phyloP scores from a whole-genome alignment of 225 moss, liverwort and hornwort species.

The Takakia lepidozioides region DNA sequence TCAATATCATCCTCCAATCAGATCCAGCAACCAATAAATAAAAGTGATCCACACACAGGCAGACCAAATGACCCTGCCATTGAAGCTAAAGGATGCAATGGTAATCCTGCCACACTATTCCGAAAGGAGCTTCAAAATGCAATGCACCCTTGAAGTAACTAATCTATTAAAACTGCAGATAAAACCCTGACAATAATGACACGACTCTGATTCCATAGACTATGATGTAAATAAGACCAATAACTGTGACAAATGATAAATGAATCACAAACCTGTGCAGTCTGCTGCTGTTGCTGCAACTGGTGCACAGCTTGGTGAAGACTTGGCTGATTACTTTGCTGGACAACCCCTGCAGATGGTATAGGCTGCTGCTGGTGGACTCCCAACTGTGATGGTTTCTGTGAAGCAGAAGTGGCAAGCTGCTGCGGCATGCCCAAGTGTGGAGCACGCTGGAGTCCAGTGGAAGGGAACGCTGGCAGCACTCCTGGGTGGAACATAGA shows the following conservation, averaged over 20 bases:
- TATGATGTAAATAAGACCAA: conserved; percentile 12
- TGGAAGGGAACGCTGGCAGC: conserved; percentile 17
- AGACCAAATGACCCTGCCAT: no score
- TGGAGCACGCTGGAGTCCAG: conserved; percentile 6
- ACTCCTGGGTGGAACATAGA: conserved; percentile 29
- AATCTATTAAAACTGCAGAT: neutral
- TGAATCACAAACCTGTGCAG: conserved; percentile 16
- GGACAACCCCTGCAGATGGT: conserved; percentile 34
- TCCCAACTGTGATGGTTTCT: conserved; percentile 10
- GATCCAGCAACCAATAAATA: no score
- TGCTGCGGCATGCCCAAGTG: conserved; percentile 19
- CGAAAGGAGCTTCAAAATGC: neutral
- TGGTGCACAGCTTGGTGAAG: conserved; percentile 63
- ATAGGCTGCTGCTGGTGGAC: conserved; percentile 23
- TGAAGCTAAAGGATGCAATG: no score
- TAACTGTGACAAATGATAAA: conserved; percentile 1
- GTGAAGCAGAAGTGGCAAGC: conserved; percentile 13
- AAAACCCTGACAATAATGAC: neutral
- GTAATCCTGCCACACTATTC: no score
- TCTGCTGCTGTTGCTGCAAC: conserved; percentile 57
- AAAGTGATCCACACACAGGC: no score
- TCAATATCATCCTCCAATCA: no score
- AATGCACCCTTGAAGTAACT: neutral
- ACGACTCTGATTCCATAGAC: neutral
- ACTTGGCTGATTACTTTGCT: conserved; percentile 32